Conservation (phyloP, 805 yeast species). For the Kodamaea restingae region DNA sequence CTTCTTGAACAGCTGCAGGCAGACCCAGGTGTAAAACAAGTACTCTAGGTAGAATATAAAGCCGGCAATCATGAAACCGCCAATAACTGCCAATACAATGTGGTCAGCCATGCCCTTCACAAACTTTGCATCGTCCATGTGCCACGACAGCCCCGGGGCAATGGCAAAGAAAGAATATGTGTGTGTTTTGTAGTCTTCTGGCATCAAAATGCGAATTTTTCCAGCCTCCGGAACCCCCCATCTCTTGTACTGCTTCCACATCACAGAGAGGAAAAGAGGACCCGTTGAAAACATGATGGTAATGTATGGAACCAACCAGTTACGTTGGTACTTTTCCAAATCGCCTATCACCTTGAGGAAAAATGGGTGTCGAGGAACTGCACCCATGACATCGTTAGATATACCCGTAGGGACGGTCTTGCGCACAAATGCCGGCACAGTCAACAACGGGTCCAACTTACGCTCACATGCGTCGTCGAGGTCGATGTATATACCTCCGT, state of each 20-base stretch:
- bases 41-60: conserved; percentile 35
- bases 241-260: conserved; percentile 84
- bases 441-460: conserved; percentile 72
- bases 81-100: conserved; percentile 63
- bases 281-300: conserved; percentile 95
- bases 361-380: conserved; percentile 83
- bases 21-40: conserved; percentile 35
- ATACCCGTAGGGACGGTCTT: conserved; percentile 88
- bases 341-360: conserved; percentile 66
- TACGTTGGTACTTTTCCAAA: conserved; percentile 53
- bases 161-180: conserved; percentile 65
- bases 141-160: conserved; percentile 89
- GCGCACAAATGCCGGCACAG: conserved; percentile 81
- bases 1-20: conserved; percentile 27
- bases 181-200: conserved; percentile 64
- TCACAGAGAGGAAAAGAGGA: conserved; percentile 77
- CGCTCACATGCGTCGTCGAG: conserved; percentile 85
- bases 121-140: conserved; percentile 77
- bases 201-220: conserved; percentile 65
- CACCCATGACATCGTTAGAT: conserved; percentile 90
- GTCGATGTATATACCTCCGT: conserved; percentile 88
- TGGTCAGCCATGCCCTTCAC: conserved; percentile 73
- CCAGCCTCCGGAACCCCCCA: conserved; percentile 69
- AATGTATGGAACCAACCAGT: conserved; percentile 82
- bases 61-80: conserved; percentile 60